Base-by-base conservation (phyloP, 768 basidiomycete species). In the Leucocoprinus leucothites region DNA sequence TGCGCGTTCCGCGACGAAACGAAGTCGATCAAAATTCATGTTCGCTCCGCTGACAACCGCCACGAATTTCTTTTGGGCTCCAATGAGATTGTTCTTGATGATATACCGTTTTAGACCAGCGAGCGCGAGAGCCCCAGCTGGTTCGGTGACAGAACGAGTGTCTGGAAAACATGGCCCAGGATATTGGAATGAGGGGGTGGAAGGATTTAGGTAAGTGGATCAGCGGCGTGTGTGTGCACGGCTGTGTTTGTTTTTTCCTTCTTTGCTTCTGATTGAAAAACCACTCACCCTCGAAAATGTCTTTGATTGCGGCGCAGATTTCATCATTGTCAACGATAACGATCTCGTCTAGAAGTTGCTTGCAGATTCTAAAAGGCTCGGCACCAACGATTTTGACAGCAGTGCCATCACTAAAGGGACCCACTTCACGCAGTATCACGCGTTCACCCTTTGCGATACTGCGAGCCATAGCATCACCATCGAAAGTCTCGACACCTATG, bases 1-100 rank as follows among this genome's bases (percentile, higher is more conserved):
- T 2, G 97, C 97, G 54, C 97, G 94, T 68, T 99, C 97, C 18
- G 97, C 91, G n/a, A 99, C 95, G 67, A 98, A 99, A 9, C 97
- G 84, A 44, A 99, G 71, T 41, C 96, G 84, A 65, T 94, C 91
- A 70, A 99, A 99, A 73, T 99, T 98, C 92, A 99, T 97, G 72
- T 99, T 98, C 16, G 96, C 97, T 19, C 97, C 97, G 64, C 92
- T 95, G 59, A 98, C 74, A 50, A 98, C 85, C 4, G 84, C 94
- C 26, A 98, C 95, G 60, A 95, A 97, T 55, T 82, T 86, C 73
- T 92, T 92, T 53, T 88, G 80, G 1, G 90, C 84, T 35, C 91
- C 91, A 49, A 94, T 62, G 31, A 98, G 82, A 49, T 87, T 80
- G 69, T 97, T 91, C 56, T 86, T 72, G 31, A 84, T 60, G 62